A percentile compares a stretch with the other conserved stretches of the same genome.
These are phyloP conservation scores for Meira nashicola DNA, from an alignment of 1,284 basidiomycete species.

Conservation along the genomic window DNA sequence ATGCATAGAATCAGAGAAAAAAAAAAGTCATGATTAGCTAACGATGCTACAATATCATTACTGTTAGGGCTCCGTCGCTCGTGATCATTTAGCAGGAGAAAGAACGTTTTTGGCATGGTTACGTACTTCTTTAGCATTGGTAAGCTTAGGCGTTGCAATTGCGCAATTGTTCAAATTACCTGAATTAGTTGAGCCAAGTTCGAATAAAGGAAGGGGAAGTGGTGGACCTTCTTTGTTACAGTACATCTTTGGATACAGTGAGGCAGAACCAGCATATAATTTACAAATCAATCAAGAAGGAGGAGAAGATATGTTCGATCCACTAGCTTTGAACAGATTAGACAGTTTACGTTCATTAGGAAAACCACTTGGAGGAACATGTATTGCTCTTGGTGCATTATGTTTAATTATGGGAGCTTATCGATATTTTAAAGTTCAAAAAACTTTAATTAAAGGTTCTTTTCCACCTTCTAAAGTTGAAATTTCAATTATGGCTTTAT, in stretches of 20 bases:
- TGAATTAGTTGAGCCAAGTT: conserved; percentile 18
- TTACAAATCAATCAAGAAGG: too few species aligned
- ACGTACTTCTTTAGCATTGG: conserved; percentile 47
- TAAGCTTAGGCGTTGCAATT: conserved; percentile 46
- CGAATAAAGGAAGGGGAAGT: too few species aligned
- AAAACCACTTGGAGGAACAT: conserved; percentile 17
- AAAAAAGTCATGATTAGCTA: neutral
- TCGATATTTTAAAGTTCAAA: neutral
- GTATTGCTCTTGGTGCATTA: conserved; percentile 3
- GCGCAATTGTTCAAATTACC: conserved; percentile 50
- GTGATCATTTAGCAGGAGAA: conserved; percentile 52
- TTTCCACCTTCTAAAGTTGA: neutral
- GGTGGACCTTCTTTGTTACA: too few species aligned
- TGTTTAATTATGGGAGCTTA: conserved; percentile 8
- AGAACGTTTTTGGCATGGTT: conserved; percentile 53
- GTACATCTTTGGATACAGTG: too few species aligned
- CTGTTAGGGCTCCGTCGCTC: conserved; percentile 47
- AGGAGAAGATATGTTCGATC: too few species aligned
- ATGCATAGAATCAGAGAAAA: neutral
- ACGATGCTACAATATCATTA: neutral
- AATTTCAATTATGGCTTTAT: conserved; percentile 20
- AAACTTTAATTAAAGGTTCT: neutral
- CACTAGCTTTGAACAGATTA: too few species aligned
- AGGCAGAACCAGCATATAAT: too few species aligned
- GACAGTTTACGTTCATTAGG: conserved; percentile 31